Evolutionary conservation across 768 basidiomycete genomes (phyloP), one percentile per base, ranked within the genome.

Genomic region (Termitomyces sp.): DNA sequence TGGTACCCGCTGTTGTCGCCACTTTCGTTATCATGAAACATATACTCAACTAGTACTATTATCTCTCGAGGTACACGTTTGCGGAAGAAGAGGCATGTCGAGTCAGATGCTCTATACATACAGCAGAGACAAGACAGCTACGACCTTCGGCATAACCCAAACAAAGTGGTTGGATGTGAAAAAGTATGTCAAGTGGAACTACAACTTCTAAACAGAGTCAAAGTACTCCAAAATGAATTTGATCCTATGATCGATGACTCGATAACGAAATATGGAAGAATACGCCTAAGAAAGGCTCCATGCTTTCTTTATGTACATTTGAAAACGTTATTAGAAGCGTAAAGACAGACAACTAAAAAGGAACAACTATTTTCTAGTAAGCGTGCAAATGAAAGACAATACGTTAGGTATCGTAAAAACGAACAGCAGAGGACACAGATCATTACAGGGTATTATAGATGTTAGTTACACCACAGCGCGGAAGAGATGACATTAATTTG

Each of bases 401-500:
- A 42, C 43, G 25, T 43, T 35, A 44, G 27, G 17, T 35, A 45
- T 54, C 32, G 35, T 43, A 43, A 42, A 25, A 44, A 27, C 34
- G 34, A 12, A 45, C 23, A 54, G 43, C 35, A 19, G 6, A 42
- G 40, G 8, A 40, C 55, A 42, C 8, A 42, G 16, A 39, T 23
- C 42, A 52, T 42, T 52, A 53, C 28, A 53, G 40, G 52, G 52
- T 53, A 53, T 44, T 53, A 46, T 55, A 37, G 48, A 50, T 10
- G 5, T 25, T 11, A 11, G 17, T 27, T 51, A 39, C 21, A 49
- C 23, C 49, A 50, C 23, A 11, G 21, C 48, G 39, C 25, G n/a
- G 6, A 42, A 54, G 41, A 45, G 35, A 54, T 9, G 48, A 48
- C 39, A 37, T 61, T 67, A 76, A 56, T 76, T 71, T n/a, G 73